Base-by-base conservation (phyloP, 1,284 basidiomycete genomes). In the Psilocybe mexicana region DNA sequence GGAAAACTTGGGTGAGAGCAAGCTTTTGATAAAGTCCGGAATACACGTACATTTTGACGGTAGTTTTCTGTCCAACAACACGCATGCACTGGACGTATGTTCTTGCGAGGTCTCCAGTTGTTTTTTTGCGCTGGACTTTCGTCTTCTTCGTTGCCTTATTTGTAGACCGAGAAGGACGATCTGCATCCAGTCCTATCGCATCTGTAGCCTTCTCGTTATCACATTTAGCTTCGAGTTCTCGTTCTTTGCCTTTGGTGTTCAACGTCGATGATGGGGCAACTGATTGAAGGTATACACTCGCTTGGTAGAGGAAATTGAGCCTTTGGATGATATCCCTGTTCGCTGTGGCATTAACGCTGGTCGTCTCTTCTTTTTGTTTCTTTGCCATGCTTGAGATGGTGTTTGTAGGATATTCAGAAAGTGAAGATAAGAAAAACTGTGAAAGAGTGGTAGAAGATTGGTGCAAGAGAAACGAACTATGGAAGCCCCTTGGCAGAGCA, bases 251-350 rank as follows among this genome's bases (percentile, higher is more conserved):
- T 43, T 52, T 43, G 51, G 14, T 2, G 18, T 47, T 24, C 11
- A n/a, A 40, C 18, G 49, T 44, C 8, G 40, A 44, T 33, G 58
- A 46, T 10, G 63, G 60, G 1, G 63, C 57, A 2, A 70, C 40
- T 23, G 63, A 75, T 54, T 80, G 79, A 40, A 93, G 73, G 62
- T 88, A 85, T 3, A 82, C 76, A 64, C 88, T 87, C 30, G 91
- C 90, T 73, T 93, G 92, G 67, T 91, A 92, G 30, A 93, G 80
- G 69, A 91, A 94, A 73, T 89, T 93, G 61, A 93, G 79, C 26
- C 92, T 81, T 68, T 93, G 92, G 33, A 92, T 79, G 40, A 89
- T 83, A 67, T 93, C 92, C 38, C 84, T 76, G 68, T 90, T 90
- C 3, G 79, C 65, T 38, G 89, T 76, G 61, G 69, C 81, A 68